Evolutionary conservation across 2,329 filamentous ascomycete species (phyloP).

Genomic region (Fusarium falciforme): DNA sequence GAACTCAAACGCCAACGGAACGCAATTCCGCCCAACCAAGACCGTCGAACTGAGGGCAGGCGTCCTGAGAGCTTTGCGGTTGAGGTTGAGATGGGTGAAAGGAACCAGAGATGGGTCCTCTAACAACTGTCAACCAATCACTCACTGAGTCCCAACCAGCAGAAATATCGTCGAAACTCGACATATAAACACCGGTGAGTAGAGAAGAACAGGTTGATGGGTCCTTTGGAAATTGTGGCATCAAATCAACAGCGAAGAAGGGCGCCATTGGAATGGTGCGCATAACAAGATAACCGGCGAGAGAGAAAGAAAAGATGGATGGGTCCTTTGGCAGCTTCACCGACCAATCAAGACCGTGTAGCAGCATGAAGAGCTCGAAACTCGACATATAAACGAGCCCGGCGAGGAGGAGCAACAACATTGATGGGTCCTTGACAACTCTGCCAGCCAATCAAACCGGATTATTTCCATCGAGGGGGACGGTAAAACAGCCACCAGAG

Average conservation of each 20-base stretch:
- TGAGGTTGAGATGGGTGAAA: neutral
- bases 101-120: neutral
- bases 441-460: slow-evolving; percentile 1
- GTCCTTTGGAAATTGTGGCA: slow-evolving; percentile 3
- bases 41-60: neutral
- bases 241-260: neutral
- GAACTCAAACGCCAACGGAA: neutral
- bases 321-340: neutral
- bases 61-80: neutral
- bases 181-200: neutral
- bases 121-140: neutral
- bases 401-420: neutral
- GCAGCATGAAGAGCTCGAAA: neutral
- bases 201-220: neutral
- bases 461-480: neutral
- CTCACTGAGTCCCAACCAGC: neutral
- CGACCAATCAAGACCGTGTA: neutral
- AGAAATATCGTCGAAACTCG: neutral
- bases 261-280: neutral
- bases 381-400: neutral
- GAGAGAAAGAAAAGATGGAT: neutral
- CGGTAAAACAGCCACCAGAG: neutral
- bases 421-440: slow-evolving; percentile 4
- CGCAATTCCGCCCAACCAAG: neutral
- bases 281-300: neutral